Evolutionary conservation across 768 basidiomycete genomes (phyloP).

Genomic region (Crassisporium funariophilum): DNA sequence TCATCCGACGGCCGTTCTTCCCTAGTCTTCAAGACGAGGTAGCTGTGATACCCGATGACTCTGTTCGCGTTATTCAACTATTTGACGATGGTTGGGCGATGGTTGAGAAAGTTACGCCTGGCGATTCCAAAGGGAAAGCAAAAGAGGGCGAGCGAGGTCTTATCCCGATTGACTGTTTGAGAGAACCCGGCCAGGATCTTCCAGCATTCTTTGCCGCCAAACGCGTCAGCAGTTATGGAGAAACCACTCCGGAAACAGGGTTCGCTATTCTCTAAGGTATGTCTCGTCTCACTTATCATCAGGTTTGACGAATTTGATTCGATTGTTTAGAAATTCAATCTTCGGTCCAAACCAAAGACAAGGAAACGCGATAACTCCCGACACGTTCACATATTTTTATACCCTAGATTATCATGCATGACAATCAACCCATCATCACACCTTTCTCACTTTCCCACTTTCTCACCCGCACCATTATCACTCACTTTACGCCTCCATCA

Average conservation of each 20-base stretch:
- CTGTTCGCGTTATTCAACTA: constrained; percentile 50
- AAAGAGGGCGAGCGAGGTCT: constrained; percentile 41
- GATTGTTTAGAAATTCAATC: too few relatives aligned
- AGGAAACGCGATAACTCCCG: too few relatives aligned
- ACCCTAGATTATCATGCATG: too few relatives aligned
- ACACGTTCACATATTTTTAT: too few relatives aligned
- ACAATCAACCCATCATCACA: too few relatives aligned
- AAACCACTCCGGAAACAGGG: background rate
- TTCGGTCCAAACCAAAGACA: too few relatives aligned
- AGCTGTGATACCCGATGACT: constrained; percentile 49
- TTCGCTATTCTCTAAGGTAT: constrained; percentile 7
- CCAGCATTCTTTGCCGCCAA: constrained; percentile 52
- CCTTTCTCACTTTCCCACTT: too few relatives aligned
- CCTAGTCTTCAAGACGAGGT: constrained; percentile 65
- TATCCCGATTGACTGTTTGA: constrained; percentile 73
- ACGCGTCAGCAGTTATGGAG: constrained; percentile 41
- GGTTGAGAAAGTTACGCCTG: constrained; percentile 46
- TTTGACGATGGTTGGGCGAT: constrained; percentile 77
- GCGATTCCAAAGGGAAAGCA: constrained; percentile 28
- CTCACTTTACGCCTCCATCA: too few relatives aligned
- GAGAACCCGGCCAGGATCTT: constrained; percentile 46
- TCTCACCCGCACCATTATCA: too few relatives aligned
- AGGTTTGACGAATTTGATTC: too few relatives aligned
- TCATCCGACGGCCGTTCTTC: constrained; percentile 55
- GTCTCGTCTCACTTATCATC: constrained; percentile 1